phyloP scores from a whole-genome alignment of 2,329 filamentous ascomycete genomes.

The Sporothrix globosa region DNA sequence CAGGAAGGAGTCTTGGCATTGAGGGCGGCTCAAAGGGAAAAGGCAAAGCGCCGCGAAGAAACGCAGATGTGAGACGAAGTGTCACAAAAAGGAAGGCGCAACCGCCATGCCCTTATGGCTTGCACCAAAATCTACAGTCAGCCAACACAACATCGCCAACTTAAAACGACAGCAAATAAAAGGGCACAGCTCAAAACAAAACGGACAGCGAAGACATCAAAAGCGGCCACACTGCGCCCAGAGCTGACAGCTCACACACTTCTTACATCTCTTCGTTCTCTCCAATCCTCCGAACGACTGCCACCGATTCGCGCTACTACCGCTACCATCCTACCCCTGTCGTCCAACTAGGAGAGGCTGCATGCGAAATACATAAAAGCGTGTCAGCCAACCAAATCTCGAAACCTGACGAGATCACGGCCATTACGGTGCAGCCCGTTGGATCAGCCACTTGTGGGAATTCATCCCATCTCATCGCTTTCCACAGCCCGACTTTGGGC shows the following conservation, averaged over 20 bases:
- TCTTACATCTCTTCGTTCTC: background rate
- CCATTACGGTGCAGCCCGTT: constrained; percentile 15
- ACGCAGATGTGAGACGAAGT: constrained; percentile 20
- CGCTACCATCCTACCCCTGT: constrained; percentile 18
- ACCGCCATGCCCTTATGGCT: constrained; percentile 8
- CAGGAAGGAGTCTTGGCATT: constrained; percentile 20
- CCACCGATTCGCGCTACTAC: constrained; percentile 14
- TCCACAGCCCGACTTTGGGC: constrained; percentile 1
- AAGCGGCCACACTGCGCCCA: background rate
- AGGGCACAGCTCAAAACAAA: background rate
- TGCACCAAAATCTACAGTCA: background rate
- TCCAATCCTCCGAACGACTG: constrained; percentile 4
- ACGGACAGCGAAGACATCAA: background rate
- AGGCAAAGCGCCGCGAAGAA: background rate
- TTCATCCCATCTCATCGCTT: constrained; percentile 25
- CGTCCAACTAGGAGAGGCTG: background rate
- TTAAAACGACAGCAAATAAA: constrained; percentile 3
- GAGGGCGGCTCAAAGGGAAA: constrained; percentile 14
- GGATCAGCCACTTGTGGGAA: constrained; percentile 9
- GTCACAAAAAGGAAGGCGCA: constrained; percentile 6
- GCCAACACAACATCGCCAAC: constrained; percentile 13
- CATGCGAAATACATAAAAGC: background rate
- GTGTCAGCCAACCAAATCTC: constrained; percentile 33
- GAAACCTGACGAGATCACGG: constrained; percentile 9
- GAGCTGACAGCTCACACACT: constrained; percentile 22